A percentile compares a stretch with the other conserved stretches of the same genome.
Conservation (phyloP, 805 yeast genomes). For the Hanseniaspora hatyaiensis region DNA sequence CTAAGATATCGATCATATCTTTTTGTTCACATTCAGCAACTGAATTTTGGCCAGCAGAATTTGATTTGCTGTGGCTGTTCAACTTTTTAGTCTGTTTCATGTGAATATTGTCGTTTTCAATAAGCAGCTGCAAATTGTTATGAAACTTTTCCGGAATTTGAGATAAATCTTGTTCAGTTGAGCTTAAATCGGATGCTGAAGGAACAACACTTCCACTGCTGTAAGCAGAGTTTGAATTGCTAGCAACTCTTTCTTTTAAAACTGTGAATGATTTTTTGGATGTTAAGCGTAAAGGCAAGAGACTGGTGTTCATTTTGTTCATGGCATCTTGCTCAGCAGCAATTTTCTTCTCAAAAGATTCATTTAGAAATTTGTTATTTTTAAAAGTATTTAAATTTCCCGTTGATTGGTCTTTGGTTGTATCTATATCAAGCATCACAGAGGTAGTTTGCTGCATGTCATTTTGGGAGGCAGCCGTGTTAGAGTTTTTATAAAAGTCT, state of each 20-base stretch:
- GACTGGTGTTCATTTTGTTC: slow-evolving; percentile 26
- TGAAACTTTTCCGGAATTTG: slow-evolving; percentile 4
- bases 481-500: neutral
- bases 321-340: slow-evolving; percentile 16
- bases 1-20: slow-evolving; percentile 11
- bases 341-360: slow-evolving; percentile 14
- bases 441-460: neutral
- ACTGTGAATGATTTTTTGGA: slow-evolving; percentile 7
- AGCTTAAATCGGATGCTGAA: neutral
- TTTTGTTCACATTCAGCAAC: neutral
- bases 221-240: neutral
- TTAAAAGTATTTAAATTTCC: slow-evolving; percentile 2
- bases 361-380: no score
- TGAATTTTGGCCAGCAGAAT: no score
- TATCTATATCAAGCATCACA: slow-evolving; percentile 14
- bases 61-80: no score
- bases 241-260: neutral
- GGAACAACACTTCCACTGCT: neutral
- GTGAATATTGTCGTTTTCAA: neutral
- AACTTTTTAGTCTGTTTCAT: no score
- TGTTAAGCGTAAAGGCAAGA: slow-evolving; percentile 26
- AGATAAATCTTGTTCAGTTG: neutral
- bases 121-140: neutral
- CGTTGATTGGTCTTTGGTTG: neutral
- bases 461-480: slow-evolving; percentile 8